Conservation (phyloP, 371 early-diverging fungal genomes). For the Blakeslea trispora region DNA sequence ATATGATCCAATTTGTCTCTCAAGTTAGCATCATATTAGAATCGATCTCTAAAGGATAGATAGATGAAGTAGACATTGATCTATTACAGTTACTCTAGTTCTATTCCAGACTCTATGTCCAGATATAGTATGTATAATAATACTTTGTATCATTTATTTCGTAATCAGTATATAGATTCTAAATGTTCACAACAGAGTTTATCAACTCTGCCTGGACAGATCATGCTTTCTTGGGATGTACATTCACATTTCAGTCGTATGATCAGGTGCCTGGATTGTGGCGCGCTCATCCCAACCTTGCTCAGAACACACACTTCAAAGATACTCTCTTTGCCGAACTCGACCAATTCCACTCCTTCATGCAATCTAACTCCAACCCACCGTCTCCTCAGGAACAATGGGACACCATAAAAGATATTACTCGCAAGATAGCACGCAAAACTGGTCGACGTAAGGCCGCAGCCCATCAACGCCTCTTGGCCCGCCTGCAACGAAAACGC, state of each 20-base stretch:
- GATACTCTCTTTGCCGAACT: neutral
- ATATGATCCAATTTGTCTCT: no score
- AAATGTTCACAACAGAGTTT: no score
- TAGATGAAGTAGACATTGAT: no score
- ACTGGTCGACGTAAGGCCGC: neutral
- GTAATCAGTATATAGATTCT: no score
- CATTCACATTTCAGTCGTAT: neutral
- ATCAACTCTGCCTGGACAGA: constrained; percentile 12
- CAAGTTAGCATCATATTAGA: no score
- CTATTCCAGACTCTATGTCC: no score
- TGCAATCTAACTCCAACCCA: neutral
- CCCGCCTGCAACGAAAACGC: constrained; percentile 5
- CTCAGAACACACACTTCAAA: neutral
- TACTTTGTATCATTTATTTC: no score
- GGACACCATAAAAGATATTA: neutral
- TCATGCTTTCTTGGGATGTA: constrained; percentile 2
- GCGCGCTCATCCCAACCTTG: constrained; percentile 6
- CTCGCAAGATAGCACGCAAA: neutral
- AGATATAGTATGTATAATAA: no score
- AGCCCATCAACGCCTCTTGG: neutral
- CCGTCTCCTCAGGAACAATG: neutral
- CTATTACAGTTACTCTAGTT: no score
- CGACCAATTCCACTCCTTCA: neutral
- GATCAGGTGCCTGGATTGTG: neutral
- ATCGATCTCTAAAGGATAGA: no score